Evolutionary conservation across 2,329 filamentous ascomycete genomes (phyloP), one percentile per base, ranked within the genome.

Genomic region (Aphanocladium album): DNA sequence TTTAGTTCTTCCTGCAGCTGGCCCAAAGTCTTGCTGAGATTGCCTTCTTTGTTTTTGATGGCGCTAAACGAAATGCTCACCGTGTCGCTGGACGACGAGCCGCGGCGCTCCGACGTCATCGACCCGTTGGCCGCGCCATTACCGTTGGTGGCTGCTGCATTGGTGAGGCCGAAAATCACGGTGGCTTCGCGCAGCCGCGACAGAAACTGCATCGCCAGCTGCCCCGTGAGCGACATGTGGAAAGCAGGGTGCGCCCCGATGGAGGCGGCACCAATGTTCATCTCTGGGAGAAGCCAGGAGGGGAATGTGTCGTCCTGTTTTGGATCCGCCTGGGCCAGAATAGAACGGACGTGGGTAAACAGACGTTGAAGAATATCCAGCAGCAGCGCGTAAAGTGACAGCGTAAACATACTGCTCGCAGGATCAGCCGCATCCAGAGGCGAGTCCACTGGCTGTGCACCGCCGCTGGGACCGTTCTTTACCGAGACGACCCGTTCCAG

Each of bases 201-300:
- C 16, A 78, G 67, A 46, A 77, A 76, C 64, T 76, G 74, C 61
- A 77, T 74, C 5, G 72, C 75, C n/a, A 78, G 67, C 62, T 77
- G 74, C 33, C 77, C 69, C 2, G 75, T 76, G 21, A 78, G 68
- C 12, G 72, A 76, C 72, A 77, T 76, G 62, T 77, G 76, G 37
- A 77, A 67, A n/a, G 71, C 71, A 1, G 74, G 73, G 4, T 74
- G 71, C 14, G 74, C 72, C 50, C 74, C 72, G 17, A 78, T 72
- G 5, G 74, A 69, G 49, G 77, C 76, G 3, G 73, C 74, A 5
- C 76, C 76, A 2, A 78, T 69, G 5, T 72, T 74, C 4, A 78
- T 75, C 52, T 74, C 71, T 12, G 76, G 76, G 2, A 78, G 71
- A 56, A 73, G 73, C 71, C 75, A 78, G 51, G 72, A 70, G 21